phyloP scores from a whole-genome alignment of 495 filamentous ascomycete genomes.

The Trichoderma gamsii region DNA sequence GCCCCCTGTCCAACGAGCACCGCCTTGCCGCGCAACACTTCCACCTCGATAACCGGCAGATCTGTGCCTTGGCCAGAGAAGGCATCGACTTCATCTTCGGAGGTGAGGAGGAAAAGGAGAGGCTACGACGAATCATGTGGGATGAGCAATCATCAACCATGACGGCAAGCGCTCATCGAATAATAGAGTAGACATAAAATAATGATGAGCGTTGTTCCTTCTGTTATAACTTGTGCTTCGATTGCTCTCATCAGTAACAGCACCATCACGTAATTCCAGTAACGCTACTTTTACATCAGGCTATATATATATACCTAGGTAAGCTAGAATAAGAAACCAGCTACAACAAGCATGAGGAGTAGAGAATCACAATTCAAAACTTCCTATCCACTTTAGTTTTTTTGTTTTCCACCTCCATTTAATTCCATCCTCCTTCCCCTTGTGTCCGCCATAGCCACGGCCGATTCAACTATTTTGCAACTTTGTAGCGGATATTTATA shows the following conservation, averaged over 20 bases:
- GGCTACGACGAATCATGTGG: constrained; percentile 34
- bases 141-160: background rate
- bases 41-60: constrained; percentile 45
- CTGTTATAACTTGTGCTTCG: too few species aligned
- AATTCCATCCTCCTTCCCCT: background rate
- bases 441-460: too few species aligned
- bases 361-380: background rate
- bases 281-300: background rate
- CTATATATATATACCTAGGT: background rate
- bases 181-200: too few species aligned
- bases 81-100: constrained; percentile 61
- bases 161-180: background rate
- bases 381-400: background rate
- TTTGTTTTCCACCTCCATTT: background rate
- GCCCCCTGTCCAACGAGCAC: constrained; percentile 75
- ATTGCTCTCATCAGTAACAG: too few species aligned
- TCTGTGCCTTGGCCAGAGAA: constrained; percentile 51
- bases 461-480: too few species aligned
- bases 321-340: background rate
- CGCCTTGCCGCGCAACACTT: constrained; percentile 68
- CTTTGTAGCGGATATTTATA: too few species aligned
- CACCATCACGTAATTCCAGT: background rate
- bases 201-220: too few species aligned
- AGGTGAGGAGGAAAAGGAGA: constrained; percentile 52
- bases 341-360: background rate